Conservation (phyloP, 2,329 filamentous ascomycete genomes). For the Scedosporium aurantiacum region DNA sequence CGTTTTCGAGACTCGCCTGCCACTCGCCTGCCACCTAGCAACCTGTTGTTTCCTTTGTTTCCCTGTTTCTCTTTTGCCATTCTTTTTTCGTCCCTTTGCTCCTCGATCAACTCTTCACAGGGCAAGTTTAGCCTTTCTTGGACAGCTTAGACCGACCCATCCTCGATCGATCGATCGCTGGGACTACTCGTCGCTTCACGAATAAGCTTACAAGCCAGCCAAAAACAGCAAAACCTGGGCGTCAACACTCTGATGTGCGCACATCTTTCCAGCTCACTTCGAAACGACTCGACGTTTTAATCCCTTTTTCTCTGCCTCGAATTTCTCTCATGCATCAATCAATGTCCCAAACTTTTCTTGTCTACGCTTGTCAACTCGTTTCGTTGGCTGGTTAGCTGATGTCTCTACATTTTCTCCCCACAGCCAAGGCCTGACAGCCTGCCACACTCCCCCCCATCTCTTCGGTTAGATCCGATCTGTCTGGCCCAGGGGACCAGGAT, state of each 20-base stretch:
- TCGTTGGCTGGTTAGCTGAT: no score
- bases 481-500: no score
- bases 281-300: background rate
- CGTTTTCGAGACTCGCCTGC: slow-evolving; percentile 3
- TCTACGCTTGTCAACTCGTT: no score
- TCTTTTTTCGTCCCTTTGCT: background rate
- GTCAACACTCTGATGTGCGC: background rate
- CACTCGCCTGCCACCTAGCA: background rate
- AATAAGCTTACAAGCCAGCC: background rate
- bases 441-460: background rate
- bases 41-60: background rate
- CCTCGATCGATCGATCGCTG: background rate
- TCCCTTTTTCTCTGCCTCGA: background rate
- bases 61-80: background rate
- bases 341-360: background rate
- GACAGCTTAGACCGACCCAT: background rate
- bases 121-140: background rate
- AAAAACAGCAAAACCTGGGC: background rate
- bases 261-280: background rate
- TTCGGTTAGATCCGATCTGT: background rate
- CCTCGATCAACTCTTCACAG: background rate
- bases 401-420: no score
- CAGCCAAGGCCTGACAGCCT: background rate
- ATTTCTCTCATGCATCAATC: background rate
- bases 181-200: background rate